Evolutionary conservation across 1,284 basidiomycete genomes (phyloP).

Genomic region (Vanrija humicola): DNA sequence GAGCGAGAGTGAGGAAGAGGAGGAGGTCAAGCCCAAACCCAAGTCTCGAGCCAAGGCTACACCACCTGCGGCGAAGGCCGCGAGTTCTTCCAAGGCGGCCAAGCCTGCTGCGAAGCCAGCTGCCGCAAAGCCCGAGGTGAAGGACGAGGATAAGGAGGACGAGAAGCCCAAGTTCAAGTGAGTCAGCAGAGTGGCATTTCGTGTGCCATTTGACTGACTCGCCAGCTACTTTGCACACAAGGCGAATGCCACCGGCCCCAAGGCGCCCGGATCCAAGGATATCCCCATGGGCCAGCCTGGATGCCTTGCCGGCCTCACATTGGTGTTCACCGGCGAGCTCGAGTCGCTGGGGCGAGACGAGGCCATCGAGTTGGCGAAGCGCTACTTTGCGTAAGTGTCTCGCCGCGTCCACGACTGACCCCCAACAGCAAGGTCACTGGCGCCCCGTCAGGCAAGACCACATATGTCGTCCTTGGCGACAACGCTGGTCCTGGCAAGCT

Average conservation of each 20-base stretch:
- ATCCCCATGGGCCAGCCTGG: slow-evolving; percentile 74
- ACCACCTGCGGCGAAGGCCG: no score
- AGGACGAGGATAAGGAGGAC: slow-evolving; percentile 23
- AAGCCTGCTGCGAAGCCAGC: not conserved
- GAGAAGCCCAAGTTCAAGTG: slow-evolving; percentile 44
- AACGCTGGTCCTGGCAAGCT: slow-evolving; percentile 87
- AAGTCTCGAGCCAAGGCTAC: slow-evolving; percentile 1
- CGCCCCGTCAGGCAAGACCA: slow-evolving; percentile 85
- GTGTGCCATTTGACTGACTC: not conserved
- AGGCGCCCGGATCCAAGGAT: slow-evolving; percentile 62
- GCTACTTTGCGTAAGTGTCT: slow-evolving; percentile 70
- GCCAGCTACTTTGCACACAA: slow-evolving; percentile 55
- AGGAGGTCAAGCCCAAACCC: slow-evolving; percentile 29
- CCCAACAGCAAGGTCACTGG: slow-evolving; percentile 69
- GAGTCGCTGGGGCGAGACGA: slow-evolving; percentile 83
- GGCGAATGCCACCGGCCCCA: slow-evolving; percentile 65
- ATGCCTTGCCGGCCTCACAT: slow-evolving; percentile 78
- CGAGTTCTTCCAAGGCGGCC: slow-evolving; percentile 13
- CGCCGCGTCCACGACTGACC: not conserved
- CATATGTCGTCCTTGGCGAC: slow-evolving; percentile 82
- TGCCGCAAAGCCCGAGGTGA: slow-evolving; percentile 35
- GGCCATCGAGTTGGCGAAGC: slow-evolving; percentile 80
- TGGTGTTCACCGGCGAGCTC: slow-evolving; percentile 95
- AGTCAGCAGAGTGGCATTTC: slow-evolving; percentile 6
- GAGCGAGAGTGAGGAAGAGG: slow-evolving; percentile 30